Percentiles rank a stretch among this genome's conserved stretches.
These are phyloP conservation scores for Paramyrothecium sp. DNA, from an alignment of 2,329 filamentous ascomycete species.

Conservation along the genomic window DNA sequence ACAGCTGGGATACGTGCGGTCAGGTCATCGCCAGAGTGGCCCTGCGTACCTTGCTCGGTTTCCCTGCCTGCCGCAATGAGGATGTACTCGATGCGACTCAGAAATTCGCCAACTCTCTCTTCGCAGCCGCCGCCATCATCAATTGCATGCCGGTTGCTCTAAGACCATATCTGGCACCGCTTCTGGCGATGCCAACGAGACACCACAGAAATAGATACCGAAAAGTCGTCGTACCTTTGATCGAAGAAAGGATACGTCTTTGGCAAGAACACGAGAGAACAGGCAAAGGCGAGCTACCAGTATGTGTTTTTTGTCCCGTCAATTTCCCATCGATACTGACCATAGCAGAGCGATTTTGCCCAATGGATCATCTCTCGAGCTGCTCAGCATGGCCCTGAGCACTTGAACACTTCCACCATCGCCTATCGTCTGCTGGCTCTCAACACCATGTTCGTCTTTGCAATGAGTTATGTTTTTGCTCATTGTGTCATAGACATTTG, in stretches of 20 bases:
- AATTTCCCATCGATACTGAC: neutral
- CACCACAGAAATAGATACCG: neutral
- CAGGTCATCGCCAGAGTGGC: neutral
- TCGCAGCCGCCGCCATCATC: neutral
- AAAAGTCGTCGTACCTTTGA: neutral
- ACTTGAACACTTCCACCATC: neutral
- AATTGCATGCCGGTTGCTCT: neutral
- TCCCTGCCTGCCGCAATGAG: neutral
- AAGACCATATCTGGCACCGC: neutral
- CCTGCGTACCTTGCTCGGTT: neutral
- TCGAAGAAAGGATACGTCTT: neutral
- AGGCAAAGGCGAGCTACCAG: neutral
- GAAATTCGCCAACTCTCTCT: neutral
- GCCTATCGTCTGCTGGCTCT: neutral
- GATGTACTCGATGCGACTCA: neutral
- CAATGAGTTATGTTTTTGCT: neutral
- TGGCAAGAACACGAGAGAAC: neutral
- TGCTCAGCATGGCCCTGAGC: neutral
- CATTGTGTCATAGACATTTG: neutral
- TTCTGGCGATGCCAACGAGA: neutral
- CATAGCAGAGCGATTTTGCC: neutral
- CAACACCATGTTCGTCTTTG: neutral
- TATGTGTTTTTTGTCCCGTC: neutral
- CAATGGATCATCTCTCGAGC: neutral
- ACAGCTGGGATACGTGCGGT: neutral